Evolutionary conservation across 2,329 filamentous ascomycete genomes (phyloP).

Genomic region (Ophiostoma novo-ulmi): DNA sequence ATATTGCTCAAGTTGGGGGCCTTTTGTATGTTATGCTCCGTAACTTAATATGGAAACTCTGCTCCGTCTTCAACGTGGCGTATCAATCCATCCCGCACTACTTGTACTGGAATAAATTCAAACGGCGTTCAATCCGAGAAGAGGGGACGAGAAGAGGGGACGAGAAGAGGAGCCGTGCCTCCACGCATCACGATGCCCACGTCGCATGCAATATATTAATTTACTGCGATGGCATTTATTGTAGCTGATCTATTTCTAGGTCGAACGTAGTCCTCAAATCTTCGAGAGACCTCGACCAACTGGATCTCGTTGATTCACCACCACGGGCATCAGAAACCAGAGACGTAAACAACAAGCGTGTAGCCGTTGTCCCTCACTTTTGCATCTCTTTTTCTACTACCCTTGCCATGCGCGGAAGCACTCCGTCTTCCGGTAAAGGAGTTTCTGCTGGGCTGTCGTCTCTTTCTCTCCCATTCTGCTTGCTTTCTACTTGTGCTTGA

Average conservation of each 20-base stretch:
- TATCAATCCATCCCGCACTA: neutral
- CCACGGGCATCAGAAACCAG: no score
- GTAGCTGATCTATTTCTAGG: no score
- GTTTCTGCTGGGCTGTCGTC: neutral
- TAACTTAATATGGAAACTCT: neutral
- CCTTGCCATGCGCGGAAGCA: neutral
- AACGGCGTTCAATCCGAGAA: constrained; percentile 12
- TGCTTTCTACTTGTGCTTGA: neutral
- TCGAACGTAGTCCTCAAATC: no score
- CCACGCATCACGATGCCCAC: constrained; percentile 10
- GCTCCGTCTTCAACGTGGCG: neutral
- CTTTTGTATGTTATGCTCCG: no score
- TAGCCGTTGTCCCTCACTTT: neutral
- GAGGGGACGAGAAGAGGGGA: neutral
- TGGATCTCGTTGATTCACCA: no score
- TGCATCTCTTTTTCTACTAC: no score
- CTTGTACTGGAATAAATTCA: neutral
- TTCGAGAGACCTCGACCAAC: no score
- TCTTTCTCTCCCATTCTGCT: neutral
- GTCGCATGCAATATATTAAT: neutral
- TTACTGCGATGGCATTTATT: neutral
- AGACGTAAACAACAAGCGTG: no score
- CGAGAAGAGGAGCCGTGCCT: neutral
- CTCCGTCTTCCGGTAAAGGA: neutral
- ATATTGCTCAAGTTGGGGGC: no score